Base-by-base conservation (phyloP, 345 rosid genomes). In the Alliaria petiolata region DNA sequence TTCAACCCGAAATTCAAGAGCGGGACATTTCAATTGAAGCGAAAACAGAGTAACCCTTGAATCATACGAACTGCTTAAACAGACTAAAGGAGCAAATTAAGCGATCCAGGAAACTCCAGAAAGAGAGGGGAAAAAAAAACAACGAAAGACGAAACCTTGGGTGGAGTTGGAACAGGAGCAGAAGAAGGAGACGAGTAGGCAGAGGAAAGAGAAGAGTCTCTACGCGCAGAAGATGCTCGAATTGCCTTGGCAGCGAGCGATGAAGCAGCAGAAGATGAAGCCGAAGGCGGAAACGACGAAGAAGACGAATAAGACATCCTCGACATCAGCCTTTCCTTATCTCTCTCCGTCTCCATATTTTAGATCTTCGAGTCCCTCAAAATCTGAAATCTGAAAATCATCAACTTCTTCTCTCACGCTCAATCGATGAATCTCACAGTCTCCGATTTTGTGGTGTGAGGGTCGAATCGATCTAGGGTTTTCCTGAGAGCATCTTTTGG, bases 181-280 rank as follows among this genome's bases (percentile, higher is more conserved):
- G 79, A 66, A 26, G 80, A 51, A 62, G 87, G 67, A 44, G 86
- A 82, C 0, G 82, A 77, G 80, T 83, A 85, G 58, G 89, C 93
- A 51, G 93, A 83, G 44, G 90, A 86, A 59, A 88, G 84, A 52
- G 93, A 88, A 19, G 91, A 86, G 71, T 81, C 93, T 62, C 80
- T 83, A 64, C 74, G 80, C 7, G 97, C 90, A 13, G 98, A 88
- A 34, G 90, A 85, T 50, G 96, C 98, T 74, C 87, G 78, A 12
- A 90, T 91, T 17, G 98, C 97, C 78, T 84, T 89, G n/a, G 97
- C 93, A 16, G 88, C 85, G 33, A 85, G 81, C 2, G 84, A 82
- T 7, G 83, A 67, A 0, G 85, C 77, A 13, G 83, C 76, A 6
- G 85, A 51, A 0, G 89, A 82, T 1, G 86, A 81, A 36, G 89